Percentiles rank a stretch among this genome's conserved stretches.
These are phyloP conservation scores for Penicillium roqueforti DNA, from an alignment of 495 filamentous ascomycete species.

Conservation along the genomic window DNA sequence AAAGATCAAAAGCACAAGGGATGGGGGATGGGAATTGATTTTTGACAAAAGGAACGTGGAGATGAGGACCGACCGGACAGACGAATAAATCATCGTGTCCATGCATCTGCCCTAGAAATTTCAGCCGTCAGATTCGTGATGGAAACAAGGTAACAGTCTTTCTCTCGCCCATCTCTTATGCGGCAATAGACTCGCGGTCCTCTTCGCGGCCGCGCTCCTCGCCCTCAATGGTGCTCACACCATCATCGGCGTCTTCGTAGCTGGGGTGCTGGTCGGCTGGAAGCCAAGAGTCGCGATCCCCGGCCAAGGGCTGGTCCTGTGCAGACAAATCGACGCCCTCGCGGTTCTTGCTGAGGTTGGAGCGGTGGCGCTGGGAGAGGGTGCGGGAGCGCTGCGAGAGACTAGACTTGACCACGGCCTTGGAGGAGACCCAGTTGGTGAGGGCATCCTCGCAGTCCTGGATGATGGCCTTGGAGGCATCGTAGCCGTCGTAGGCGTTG, in stretches of 20 bases:
- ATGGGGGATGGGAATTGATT: too few species aligned
- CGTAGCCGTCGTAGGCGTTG: conserved; percentile 94
- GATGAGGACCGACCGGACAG: background rate
- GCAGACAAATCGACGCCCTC: conserved; percentile 72
- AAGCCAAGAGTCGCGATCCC: conserved; percentile 84
- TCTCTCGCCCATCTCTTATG: conserved; percentile 13
- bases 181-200: conserved; percentile 45
- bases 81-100: background rate
- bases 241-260: conserved; percentile 56
- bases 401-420: conserved; percentile 79
- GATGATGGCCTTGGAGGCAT: conserved; percentile 97
- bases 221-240: conserved; percentile 50
- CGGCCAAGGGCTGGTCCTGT: conserved; percentile 77
- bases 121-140: conserved; percentile 17
- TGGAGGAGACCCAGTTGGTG: conserved; percentile 91
- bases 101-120: background rate
- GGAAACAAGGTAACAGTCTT: background rate
- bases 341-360: conserved; percentile 53
- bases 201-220: conserved; percentile 59
- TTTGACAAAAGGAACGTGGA: conserved; percentile 3
- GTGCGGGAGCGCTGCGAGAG: conserved; percentile 81
- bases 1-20: background rate
- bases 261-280: conserved; percentile 71
- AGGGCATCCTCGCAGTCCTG: conserved; percentile 97
- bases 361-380: conserved; percentile 76